These are phyloP conservation scores for Prunus padus DNA, from an alignment of 306 rosid genomes.

Conservation along the genomic window DNA sequence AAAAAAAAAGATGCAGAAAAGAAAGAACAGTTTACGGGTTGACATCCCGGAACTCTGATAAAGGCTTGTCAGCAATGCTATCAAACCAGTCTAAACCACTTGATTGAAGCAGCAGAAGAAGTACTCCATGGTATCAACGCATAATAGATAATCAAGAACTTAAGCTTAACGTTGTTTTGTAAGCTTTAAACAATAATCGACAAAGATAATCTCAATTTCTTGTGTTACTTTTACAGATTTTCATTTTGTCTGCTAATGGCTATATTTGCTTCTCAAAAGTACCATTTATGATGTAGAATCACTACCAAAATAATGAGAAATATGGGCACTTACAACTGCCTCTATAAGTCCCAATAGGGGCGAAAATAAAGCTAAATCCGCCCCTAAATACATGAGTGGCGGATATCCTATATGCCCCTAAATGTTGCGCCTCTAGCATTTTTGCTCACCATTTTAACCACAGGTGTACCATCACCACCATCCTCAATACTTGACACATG, in stretches of 20 bases:
- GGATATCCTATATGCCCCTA: too few relatives aligned
- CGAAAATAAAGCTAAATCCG: too few relatives aligned
- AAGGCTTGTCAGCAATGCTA: constrained; percentile 44
- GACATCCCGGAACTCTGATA: constrained; percentile 50
- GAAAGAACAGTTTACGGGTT: not conserved
- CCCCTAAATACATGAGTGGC: too few relatives aligned
- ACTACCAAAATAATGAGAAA: too few relatives aligned
- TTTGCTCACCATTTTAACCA: too few relatives aligned
- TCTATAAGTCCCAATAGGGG: too few relatives aligned
- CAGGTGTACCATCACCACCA: too few relatives aligned
- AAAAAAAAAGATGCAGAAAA: not conserved
- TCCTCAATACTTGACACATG: too few relatives aligned
- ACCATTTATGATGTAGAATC: not conserved
- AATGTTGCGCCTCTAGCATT: too few relatives aligned
- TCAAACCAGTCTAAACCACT: constrained; percentile 64
- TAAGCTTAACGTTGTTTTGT: not conserved
- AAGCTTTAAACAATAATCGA: not conserved
- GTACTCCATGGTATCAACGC: constrained; percentile 47
- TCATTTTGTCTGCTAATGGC: not conserved
- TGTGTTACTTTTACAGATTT: not conserved
- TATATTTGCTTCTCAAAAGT: not conserved
- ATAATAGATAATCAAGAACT: constrained; percentile 6
- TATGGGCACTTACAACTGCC: too few relatives aligned
- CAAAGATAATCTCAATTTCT: not conserved
- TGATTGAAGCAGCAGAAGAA: constrained; percentile 60